A percentile compares a stretch with the other conserved stretches of the same genome.
Evolutionary conservation across 2,329 filamentous ascomycete species (phyloP).

Genomic region (Cadophora sp.): DNA sequence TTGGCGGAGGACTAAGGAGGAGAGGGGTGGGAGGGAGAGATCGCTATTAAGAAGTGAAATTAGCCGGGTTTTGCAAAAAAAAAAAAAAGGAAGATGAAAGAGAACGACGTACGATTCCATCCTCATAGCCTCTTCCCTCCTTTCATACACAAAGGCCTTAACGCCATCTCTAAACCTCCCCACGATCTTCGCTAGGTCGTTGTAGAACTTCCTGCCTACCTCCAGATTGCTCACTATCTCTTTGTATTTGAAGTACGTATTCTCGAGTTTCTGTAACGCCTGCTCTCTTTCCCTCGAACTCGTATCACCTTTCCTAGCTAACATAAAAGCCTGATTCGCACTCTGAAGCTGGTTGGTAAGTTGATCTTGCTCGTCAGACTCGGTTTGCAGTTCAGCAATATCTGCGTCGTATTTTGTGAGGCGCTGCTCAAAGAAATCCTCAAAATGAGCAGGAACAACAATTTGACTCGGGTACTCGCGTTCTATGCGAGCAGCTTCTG

Average conservation of each 20-base stretch:
- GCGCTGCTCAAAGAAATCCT: constrained; percentile 85
- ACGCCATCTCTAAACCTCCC: constrained; percentile 83
- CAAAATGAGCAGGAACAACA: constrained; percentile 89
- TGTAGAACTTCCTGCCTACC: constrained; percentile 94
- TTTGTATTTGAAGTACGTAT: constrained; percentile 94
- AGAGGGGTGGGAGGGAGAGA: constrained; percentile 25
- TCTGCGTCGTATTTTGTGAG: constrained; percentile 85
- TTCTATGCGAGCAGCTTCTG: constrained; percentile 84
- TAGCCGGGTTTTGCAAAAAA: constrained; percentile 1
- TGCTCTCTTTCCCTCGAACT: constrained; percentile 79
- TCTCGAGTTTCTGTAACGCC: constrained; percentile 86
- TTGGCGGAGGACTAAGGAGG: constrained; percentile 40
- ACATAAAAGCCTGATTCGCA: constrained; percentile 80
- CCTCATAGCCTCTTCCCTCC: constrained; percentile 79
- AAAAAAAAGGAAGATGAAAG: no score
- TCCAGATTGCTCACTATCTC: constrained; percentile 93
- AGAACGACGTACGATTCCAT: constrained; percentile 69
- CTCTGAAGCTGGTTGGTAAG: constrained; percentile 73
- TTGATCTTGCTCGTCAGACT: constrained; percentile 77
- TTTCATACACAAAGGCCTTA: constrained; percentile 78
- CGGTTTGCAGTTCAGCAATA: constrained; percentile 71
- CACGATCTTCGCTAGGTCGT: constrained; percentile 89
- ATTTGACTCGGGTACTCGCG: constrained; percentile 83
- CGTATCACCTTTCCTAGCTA: constrained; percentile 64
- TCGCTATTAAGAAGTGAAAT: constrained; percentile 41